These are phyloP conservation scores for Lichtheimia corymbifera DNA, from an alignment of 371 early-diverging fungal species.

Conservation along the genomic window DNA sequence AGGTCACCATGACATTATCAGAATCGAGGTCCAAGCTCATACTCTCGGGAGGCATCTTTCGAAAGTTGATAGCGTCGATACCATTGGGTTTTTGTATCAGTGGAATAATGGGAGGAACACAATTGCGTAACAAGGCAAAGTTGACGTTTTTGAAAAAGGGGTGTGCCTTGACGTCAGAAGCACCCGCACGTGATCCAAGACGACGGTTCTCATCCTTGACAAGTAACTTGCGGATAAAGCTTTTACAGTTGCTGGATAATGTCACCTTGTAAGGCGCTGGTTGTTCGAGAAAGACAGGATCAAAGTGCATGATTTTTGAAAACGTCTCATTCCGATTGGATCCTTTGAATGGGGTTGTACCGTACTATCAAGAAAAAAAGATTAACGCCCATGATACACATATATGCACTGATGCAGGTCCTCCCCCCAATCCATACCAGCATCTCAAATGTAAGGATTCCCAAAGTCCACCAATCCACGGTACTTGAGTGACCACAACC, in stretches of 20 bases:
- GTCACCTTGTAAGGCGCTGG: constrained; percentile 37
- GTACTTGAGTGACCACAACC: constrained; percentile 92
- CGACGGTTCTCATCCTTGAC: constrained; percentile 85
- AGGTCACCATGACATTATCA: constrained; percentile 34
- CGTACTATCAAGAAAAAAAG: constrained; percentile 53
- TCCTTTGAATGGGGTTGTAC: constrained; percentile 91
- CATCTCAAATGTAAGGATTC: constrained; percentile 97
- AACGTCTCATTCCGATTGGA: constrained; percentile 84
- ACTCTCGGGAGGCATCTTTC: constrained; percentile 66
- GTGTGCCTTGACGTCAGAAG: constrained; percentile 93
- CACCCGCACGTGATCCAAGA: constrained; percentile 88
- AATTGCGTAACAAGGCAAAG: constrained; percentile 90
- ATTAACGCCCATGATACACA: neutral
- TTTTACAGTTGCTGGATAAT: constrained; percentile 62
- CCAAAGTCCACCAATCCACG: constrained; percentile 99
- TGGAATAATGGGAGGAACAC: constrained; percentile 91
- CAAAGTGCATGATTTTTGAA: constrained; percentile 76
- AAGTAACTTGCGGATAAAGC: constrained; percentile 80
- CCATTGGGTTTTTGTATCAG: constrained; percentile 53
- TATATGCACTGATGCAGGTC: neutral
- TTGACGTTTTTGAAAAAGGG: constrained; percentile 90
- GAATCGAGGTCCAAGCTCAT: constrained; percentile 65
- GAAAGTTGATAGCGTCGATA: constrained; percentile 70
- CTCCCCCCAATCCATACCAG: constrained; percentile 54
- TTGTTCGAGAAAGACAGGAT: constrained; percentile 72